Conservation (phyloP, 2,329 filamentous ascomycete genomes). For the Claviceps sp. region DNA sequence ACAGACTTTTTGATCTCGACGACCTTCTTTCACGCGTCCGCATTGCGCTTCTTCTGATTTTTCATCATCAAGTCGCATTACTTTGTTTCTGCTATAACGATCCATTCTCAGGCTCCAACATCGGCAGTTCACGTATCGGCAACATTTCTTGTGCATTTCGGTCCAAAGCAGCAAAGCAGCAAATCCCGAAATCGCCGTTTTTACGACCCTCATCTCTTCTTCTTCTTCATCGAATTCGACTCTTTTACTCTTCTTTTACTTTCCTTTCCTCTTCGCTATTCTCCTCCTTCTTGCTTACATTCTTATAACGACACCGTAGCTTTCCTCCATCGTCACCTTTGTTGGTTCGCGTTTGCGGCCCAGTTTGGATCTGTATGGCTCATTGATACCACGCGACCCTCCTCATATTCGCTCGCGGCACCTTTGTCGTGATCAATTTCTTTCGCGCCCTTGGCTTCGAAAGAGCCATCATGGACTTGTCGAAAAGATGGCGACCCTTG, state of each 20-base stretch:
- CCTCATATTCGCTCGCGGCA: neutral
- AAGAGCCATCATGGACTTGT: neutral
- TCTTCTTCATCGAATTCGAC: slow-evolving; percentile 8
- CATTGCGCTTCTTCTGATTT: neutral
- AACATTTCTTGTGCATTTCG: neutral
- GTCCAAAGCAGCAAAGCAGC: neutral
- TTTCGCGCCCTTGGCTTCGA: neutral
- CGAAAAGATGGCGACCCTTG: neutral
- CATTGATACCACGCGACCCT: neutral
- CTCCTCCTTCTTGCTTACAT: slow-evolving; percentile 18
- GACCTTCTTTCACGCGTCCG: slow-evolving; percentile 3
- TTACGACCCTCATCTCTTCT: neutral
- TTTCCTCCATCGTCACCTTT: slow-evolving; percentile 8
- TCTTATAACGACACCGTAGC: slow-evolving; percentile 16
- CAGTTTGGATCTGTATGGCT: slow-evolving; percentile 2
- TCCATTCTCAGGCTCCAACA: neutral
- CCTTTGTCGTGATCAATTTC: neutral
- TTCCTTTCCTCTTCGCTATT: slow-evolving; percentile 11
- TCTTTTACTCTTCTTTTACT: slow-evolving; percentile 12
- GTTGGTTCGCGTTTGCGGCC: neutral
- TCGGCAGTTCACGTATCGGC: neutral
- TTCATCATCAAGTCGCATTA: neutral
- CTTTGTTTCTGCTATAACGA: neutral
- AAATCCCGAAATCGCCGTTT: neutral
- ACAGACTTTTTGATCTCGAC: neutral